Evolutionary conservation across 2,329 filamentous ascomycete genomes (phyloP).

Genomic region (Pestalotiopsis sp.): DNA sequence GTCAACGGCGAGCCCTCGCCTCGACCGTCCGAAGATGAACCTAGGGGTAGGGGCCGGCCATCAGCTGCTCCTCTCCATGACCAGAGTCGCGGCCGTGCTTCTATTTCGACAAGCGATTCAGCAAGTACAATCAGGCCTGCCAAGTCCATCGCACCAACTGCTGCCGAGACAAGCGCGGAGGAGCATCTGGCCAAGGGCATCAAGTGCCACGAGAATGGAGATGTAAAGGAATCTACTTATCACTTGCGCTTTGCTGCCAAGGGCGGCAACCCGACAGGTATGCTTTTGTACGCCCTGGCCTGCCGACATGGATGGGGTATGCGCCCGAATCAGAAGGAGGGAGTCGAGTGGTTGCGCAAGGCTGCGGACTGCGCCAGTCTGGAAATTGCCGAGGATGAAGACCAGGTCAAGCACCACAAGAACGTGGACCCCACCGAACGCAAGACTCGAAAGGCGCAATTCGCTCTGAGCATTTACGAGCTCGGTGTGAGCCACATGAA

Average conservation of each 20-base stretch:
- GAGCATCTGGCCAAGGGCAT: constrained; percentile 91
- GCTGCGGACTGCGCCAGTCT: constrained; percentile 82
- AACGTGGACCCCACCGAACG: constrained; percentile 66
- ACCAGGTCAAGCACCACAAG: constrained; percentile 62
- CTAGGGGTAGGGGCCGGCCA: constrained; percentile 45
- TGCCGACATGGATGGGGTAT: constrained; percentile 98
- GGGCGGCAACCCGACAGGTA: constrained; percentile 84
- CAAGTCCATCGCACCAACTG: constrained; percentile 51
- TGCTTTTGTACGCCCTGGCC: constrained; percentile 93
- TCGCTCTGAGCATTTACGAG: constrained; percentile 94
- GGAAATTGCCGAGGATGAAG: constrained; percentile 82
- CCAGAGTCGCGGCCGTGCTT: constrained; percentile 40
- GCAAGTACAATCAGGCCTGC: constrained; percentile 53
- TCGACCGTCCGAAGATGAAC: constrained; percentile 48
- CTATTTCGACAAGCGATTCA: constrained; percentile 52
- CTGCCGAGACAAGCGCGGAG: constrained; percentile 75
- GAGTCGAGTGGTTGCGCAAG: constrained; percentile 87
- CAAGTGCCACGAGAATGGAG: constrained; percentile 82
- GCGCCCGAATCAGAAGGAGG: constrained; percentile 86
- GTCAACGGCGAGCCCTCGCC: constrained; percentile 43
- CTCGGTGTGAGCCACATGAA: constrained; percentile 97
- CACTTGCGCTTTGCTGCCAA: constrained; percentile 88
- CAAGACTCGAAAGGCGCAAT: constrained; percentile 86
- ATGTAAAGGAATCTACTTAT: constrained; percentile 91
- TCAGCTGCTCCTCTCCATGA: constrained; percentile 36